phyloP scores from a whole-genome alignment of 2,329 filamentous ascomycete species.

The Alternaria ventricosa region DNA sequence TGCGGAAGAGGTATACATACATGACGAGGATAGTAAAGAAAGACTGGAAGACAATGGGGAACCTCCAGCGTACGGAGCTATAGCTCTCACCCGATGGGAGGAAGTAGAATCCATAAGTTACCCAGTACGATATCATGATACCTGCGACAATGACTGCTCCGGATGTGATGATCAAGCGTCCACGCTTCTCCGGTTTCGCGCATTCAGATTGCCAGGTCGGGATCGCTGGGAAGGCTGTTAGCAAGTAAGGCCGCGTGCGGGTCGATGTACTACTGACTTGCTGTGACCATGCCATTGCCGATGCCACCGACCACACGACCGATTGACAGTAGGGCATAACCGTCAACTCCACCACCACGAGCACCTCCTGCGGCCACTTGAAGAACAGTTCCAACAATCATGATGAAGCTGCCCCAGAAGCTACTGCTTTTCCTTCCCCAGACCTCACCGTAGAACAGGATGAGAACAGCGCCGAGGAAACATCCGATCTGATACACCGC shows the following conservation, averaged over 20 bases:
- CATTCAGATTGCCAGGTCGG: conserved; percentile 23
- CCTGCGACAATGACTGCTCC: conserved; percentile 44
- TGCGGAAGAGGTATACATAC: not conserved
- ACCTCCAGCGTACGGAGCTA: conserved; percentile 17
- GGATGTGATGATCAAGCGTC: conserved; percentile 47
- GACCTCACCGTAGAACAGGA: conserved; percentile 59
- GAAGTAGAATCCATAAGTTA: conserved; percentile 43
- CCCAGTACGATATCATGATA: conserved; percentile 47
- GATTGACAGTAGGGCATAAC: conserved; percentile 58
- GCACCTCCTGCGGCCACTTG: conserved; percentile 50
- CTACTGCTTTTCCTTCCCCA: conserved; percentile 55
- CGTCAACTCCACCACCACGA: conserved; percentile 56
- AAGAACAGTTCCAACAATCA: conserved; percentile 61
- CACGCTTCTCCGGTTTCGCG: conserved; percentile 47
- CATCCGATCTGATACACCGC: conserved; percentile 47
- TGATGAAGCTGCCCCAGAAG: conserved; percentile 24
- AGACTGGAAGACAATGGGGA: conserved; percentile 46
- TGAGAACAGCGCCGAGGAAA: conserved; percentile 47
- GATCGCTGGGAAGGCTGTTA: not conserved
- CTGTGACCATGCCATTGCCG: conserved; percentile 57
- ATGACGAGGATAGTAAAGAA: conserved; percentile 16
- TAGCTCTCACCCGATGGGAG: conserved; percentile 1
- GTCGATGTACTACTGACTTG: conserved; percentile 43
- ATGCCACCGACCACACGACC: conserved; percentile 31
- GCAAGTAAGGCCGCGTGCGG: conserved; percentile 15